Evolutionary conservation across 2,329 filamentous ascomycete genomes (phyloP), one percentile per base, ranked within the genome.

Genomic region (Calonectria hongkongensis): DNA sequence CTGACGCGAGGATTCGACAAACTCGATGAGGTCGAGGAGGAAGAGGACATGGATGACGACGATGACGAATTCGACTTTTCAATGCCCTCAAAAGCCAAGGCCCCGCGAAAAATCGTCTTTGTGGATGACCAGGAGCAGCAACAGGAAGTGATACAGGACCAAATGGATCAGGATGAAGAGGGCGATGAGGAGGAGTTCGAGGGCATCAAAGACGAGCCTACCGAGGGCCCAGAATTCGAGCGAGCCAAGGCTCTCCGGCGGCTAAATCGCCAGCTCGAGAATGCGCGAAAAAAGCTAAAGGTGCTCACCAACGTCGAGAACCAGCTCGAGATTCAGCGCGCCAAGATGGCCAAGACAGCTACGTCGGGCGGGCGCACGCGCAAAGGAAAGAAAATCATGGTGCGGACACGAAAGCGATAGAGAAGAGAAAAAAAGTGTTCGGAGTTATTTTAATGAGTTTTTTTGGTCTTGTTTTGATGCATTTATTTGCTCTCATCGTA

Each of bases 331-430:
- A 72, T 91, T 68, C 90, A 92, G 82, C 86, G 88, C 72, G 89
- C 90, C 21, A 90, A 88, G 81, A 93, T 92, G 91, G 90, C 90
- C 43, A 93, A 93, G 85, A 92, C 90, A 75, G 86, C 89, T 10
- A 92, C 91, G 2, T 87, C 89, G 7, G 90, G 89, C 45, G 90
- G 90, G 16, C 79, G 86, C n/a, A 92, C 89, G 33, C 91, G 90
- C 81, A 85, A 86, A 47, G 91, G 91, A 28, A 89, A 89, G 82
- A 92, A 91, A 84, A 88, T 92, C 74, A 92, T 91, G 85, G 87
- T 92, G 68, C 88, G 89, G 74, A 87, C 90, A 81, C 87, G 91
- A 75, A 93, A 93, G 86, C 87, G 90, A 80, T 92, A 86, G 81
- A 73, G 12, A 63, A 21, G 28, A 63, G 58, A 12, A 47, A 47